These are phyloP conservation scores for Perilla frutescens DNA, from an alignment of 257 asterid genomes.

Conservation along the genomic window DNA sequence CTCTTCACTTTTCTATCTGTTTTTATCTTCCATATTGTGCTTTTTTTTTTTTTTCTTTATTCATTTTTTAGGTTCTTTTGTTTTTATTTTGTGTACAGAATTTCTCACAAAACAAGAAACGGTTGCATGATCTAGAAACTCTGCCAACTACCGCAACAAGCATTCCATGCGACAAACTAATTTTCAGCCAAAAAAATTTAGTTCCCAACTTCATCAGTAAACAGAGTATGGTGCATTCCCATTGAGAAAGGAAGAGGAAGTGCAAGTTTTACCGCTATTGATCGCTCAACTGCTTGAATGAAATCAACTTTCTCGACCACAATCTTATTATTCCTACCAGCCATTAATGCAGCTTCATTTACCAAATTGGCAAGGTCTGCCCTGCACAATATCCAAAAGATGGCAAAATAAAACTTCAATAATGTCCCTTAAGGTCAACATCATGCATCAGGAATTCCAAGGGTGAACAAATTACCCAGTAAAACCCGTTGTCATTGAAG, in stretches of 20 bases:
- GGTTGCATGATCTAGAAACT: no score
- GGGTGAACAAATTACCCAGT: slow-evolving; percentile 72
- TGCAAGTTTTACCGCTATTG: slow-evolving; percentile 77
- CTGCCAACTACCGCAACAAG: background rate
- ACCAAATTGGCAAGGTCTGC: slow-evolving; percentile 99
- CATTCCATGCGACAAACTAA: slow-evolving; percentile 17
- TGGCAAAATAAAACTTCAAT: slow-evolving; percentile 27
- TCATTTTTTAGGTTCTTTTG: no score
- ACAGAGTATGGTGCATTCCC: background rate
- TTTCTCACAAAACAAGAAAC: no score
- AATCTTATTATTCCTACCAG: slow-evolving; percentile 80
- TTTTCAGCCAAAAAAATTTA: slow-evolving; percentile 5
- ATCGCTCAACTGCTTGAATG: slow-evolving; percentile 94
- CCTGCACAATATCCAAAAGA: slow-evolving; percentile 58
- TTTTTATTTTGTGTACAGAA: no score
- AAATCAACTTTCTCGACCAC: slow-evolving; percentile 89
- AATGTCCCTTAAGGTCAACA: slow-evolving; percentile 25
- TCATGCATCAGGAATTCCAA: slow-evolving; percentile 21
- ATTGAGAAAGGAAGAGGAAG: slow-evolving; percentile 6
- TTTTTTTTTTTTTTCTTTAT: no score
- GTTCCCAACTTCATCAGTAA: background rate
- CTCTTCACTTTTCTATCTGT: background rate
- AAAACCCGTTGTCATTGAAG: slow-evolving; percentile 98
- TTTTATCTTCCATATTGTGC: background rate
- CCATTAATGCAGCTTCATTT: slow-evolving; percentile 98